phyloP scores from a whole-genome alignment of 176 grass and related monocot genomes.

The bread wheat (Triticum aestivum) region IWGSC_CS_RefSeq_v2.1 NC_057800.1:21187945-21188444 shows the following conservation, averaged over 20 bases:
- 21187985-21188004: slow-evolving; percentile 51
- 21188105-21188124: slow-evolving; percentile 21
- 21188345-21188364: too few relatives aligned
- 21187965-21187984: slow-evolving; percentile 62
- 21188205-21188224: slow-evolving; percentile 13
- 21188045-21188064: slow-evolving; percentile 45
- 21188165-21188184: background rate
- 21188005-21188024: slow-evolving; percentile 59
- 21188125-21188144: slow-evolving; percentile 67
- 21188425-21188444: slow-evolving; percentile 55
- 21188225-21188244: background rate
- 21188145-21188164: slow-evolving; percentile 31
- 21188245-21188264: background rate
- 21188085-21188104: background rate
- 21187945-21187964: slow-evolving; percentile 63
- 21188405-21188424: slow-evolving; percentile 57
- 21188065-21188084: background rate
- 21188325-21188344: too few relatives aligned
- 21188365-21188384: too few relatives aligned
- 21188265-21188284: slow-evolving; percentile 3
- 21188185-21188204: background rate
- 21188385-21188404: slow-evolving; percentile 38
- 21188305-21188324: background rate
- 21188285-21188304: too few relatives aligned
- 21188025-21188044: slow-evolving; percentile 65